Conservation (phyloP, 345 rosid genomes). For the Gossypium herbaceum region DNA sequence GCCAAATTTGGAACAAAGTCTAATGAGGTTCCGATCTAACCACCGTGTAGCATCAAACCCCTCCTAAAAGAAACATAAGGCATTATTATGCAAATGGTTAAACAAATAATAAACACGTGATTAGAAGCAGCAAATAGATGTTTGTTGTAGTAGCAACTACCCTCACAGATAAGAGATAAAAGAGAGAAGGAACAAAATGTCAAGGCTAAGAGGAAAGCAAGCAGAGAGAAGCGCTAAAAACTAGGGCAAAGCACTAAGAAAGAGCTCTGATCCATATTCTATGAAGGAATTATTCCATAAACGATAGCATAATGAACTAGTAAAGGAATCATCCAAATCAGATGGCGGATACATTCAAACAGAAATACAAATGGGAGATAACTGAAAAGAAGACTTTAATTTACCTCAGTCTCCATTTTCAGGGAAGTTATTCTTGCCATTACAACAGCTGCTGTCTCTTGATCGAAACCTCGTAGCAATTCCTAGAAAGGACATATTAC, state of each 20-base stretch:
- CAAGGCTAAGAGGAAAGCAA: not conserved
- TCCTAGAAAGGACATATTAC: constrained; percentile 47
- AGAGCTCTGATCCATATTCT: not conserved
- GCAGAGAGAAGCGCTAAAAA: not conserved
- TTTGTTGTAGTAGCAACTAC: too few relatives aligned
- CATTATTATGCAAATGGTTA: not conserved
- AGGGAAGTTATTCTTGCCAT: constrained; percentile 86
- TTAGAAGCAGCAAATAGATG: not conserved
- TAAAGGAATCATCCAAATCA: not conserved
- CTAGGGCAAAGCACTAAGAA: not conserved
- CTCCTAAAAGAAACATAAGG: constrained; percentile 52
- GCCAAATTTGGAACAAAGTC: constrained; percentile 90
- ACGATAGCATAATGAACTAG: not conserved
- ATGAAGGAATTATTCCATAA: not conserved
- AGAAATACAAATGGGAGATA: not conserved
- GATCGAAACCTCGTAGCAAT: constrained; percentile 91
- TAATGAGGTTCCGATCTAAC: constrained; percentile 94
- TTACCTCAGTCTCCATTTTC: constrained; percentile 97
- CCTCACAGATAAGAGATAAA: not conserved
- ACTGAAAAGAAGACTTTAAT: not conserved
- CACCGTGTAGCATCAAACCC: constrained; percentile 99
- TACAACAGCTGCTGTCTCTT: constrained; percentile 96
- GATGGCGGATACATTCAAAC: constrained; percentile 2
- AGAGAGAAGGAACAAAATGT: not conserved
- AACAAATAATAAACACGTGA: not conserved